Evolutionary conservation across 1,139 yeast genomes (phyloP), one percentile per base, ranked within the genome.

Genomic region (Pichiaceae sp.): DNA sequence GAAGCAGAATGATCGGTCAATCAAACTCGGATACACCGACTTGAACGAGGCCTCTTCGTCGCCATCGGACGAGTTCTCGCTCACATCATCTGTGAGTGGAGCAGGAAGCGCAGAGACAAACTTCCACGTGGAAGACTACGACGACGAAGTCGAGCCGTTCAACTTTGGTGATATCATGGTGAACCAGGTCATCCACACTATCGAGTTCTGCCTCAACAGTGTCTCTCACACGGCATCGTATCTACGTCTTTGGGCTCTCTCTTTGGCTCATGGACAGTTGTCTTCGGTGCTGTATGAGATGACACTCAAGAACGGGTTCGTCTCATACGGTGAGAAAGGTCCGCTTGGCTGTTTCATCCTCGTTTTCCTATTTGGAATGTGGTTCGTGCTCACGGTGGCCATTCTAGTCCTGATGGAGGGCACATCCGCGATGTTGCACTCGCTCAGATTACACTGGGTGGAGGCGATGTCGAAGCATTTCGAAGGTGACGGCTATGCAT

Each of bases 391-490:
- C 46, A 91, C 98, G 0, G 89, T 87, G 32, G 78, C 87, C 48
- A 87, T 93, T 41, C 71, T 93, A 57, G 97, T 93, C 36, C 69
- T 87, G 42, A 91, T 93, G 98, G 98, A 93, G 62, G 99, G 99
- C 37, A 93, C 98, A 0, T 84, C 95, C 31, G 98, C 98, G 21
- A 93, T 93, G 98, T 72, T 93, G 53, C 99, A 93, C 62, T 84
- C 96, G 19, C 72, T 93, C 52, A 83, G 98, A 62, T 67, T 91
- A 55, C 98, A 91, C 59, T 91, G 99, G 99, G 98, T 93, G 39
- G 99, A 93, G 63, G 89, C 96, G 24, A 93, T 93, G 97, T 87
- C 96, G 35, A 93, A 93, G 64, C 93, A 85, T 59, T 93, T 91
- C 53, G 86, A 83, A 52, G 98, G 98, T 49, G 96, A 89, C 55